Percentiles rank a stretch among this genome's conserved stretches.
Evolutionary conservation across 108 stramenopile genomes (phyloP).

Genomic region (Cyclotella baltica): DNA sequence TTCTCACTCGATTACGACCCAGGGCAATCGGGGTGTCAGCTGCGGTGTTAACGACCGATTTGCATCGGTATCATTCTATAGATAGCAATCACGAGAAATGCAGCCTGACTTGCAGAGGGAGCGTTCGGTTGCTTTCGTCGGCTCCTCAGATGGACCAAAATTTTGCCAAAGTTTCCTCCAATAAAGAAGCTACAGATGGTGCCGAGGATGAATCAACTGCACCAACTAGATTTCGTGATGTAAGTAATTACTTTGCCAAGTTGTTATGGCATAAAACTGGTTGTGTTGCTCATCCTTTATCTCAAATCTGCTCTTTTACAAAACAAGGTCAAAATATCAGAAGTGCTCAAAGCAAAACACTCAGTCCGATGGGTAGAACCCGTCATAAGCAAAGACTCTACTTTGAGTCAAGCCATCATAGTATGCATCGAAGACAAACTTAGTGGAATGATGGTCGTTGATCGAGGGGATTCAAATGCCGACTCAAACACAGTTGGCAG

Average conservation of each 20-base stretch:
- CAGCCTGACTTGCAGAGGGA: background rate
- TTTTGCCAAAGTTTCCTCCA: background rate
- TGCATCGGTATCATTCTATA: background rate
- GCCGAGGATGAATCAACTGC: background rate
- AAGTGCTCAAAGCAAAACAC: conserved; percentile 84
- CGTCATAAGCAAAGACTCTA: conserved; percentile 65
- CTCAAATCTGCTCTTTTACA: background rate
- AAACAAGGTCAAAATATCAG: conserved; percentile 57
- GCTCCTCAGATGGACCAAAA: background rate
- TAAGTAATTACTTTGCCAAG: background rate
- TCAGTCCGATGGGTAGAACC: conserved; percentile 83
- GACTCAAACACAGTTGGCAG: conserved; percentile 1
- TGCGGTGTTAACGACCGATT: background rate
- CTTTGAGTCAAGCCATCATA: conserved; percentile 70
- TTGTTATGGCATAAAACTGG: background rate
- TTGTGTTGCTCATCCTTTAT: background rate
- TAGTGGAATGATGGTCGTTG: conserved; percentile 87
- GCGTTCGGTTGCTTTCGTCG: conserved; percentile 1
- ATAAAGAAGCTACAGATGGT: conserved; percentile 3
- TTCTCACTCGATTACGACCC: background rate
- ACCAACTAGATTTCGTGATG: conserved; percentile 11
- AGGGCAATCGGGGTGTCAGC: background rate
- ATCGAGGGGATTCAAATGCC: conserved; percentile 32
- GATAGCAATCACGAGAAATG: background rate
- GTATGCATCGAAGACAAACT: conserved; percentile 79